phyloP scores from a whole-genome alignment of 78 protist genomes.

The Acrasis kona region DNA sequence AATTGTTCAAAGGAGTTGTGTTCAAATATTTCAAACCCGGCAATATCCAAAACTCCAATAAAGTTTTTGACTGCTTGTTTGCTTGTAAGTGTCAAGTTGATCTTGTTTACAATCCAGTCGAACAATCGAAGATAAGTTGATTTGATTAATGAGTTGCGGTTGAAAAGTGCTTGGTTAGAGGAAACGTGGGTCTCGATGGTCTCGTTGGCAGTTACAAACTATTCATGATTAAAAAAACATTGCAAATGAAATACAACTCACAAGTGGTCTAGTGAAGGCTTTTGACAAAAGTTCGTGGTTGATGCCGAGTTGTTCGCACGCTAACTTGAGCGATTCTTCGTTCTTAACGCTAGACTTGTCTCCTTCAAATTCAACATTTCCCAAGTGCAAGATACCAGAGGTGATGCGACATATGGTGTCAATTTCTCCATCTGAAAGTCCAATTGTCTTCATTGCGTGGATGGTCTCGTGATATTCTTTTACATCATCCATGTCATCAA shows the following conservation, averaged over 20 bases:
- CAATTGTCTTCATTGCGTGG: neutral
- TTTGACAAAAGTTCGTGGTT: neutral
- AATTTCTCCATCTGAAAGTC: neutral
- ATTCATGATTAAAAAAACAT: no score
- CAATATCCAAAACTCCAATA: conserved; percentile 26
- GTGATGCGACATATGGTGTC: neutral
- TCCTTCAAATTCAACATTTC: neutral
- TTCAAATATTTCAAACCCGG: conserved; percentile 30
- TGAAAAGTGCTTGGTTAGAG: neutral
- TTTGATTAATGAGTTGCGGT: neutral
- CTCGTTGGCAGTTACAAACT: neutral
- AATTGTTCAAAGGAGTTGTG: conserved; percentile 86
- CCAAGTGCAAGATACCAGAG: neutral
- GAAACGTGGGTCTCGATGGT: neutral
- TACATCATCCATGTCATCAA: conserved; percentile 9
- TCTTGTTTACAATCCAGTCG: conserved; percentile 22
- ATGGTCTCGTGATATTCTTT: neutral
- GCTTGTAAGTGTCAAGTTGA: conserved; percentile 16
- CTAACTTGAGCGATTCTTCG: neutral
- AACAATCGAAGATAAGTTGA: conserved; percentile 19
- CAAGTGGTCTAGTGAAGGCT: no score
- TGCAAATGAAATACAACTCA: no score
- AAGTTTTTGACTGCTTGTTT: neutral
- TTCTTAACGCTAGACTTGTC: neutral
- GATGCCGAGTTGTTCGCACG: neutral